Conservation (phyloP, 2,329 filamentous ascomycete genomes). For the Pestalotiopsis sp. region DNA sequence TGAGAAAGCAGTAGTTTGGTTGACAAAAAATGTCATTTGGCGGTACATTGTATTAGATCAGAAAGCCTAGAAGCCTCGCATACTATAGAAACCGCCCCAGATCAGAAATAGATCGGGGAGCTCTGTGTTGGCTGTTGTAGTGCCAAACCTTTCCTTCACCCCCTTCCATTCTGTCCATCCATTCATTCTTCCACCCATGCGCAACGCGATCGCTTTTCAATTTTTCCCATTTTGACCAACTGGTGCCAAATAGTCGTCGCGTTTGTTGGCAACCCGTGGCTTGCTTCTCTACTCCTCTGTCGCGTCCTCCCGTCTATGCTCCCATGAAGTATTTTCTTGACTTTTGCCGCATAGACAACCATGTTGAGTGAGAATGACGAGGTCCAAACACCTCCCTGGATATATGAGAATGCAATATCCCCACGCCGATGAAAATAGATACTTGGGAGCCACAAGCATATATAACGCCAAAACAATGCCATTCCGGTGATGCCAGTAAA, state of each 20-base stretch:
- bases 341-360: neutral
- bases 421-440: neutral
- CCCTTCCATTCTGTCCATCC: neutral
- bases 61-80: constrained; percentile 7
- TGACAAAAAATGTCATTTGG: neutral
- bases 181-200: neutral
- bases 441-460: neutral
- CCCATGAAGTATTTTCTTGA: neutral
- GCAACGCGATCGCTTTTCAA: neutral
- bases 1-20: neutral
- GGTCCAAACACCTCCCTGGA: neutral
- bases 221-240: neutral
- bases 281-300: neutral
- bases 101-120: neutral
- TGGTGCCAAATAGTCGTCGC: neutral
- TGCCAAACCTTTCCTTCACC: neutral
- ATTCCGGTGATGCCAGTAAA: constrained; percentile 22
- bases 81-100: neutral
- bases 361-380: neutral
- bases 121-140: neutral
- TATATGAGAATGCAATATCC: constrained; percentile 2
- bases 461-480: constrained; percentile 31
- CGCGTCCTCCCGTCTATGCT: neutral
- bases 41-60: neutral
- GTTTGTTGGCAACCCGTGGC: neutral